phyloP scores from a whole-genome alignment of 148 eudicot species.

The Tetragonia tetragonoides region DNA sequence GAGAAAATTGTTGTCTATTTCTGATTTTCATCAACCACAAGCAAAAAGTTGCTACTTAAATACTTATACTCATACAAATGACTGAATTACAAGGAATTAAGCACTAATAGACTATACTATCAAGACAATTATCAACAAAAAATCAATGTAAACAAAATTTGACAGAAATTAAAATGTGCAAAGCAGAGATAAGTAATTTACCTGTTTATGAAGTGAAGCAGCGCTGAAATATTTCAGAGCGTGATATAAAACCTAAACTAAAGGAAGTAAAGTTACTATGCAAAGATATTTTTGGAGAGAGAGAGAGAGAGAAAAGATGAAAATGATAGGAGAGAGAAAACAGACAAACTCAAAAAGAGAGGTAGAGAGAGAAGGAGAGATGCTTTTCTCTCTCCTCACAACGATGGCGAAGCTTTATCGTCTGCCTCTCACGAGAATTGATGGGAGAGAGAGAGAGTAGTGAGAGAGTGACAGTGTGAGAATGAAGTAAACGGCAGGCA shows the following conservation, averaged over 20 bases:
- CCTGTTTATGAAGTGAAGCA: not conserved
- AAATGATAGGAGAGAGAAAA: not conserved
- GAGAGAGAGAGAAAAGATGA: not conserved
- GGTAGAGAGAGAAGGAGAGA: not conserved
- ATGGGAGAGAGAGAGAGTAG: not conserved
- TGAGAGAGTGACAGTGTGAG: not conserved
- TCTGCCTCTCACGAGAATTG: conserved; percentile 14
- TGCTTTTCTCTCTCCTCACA: not conserved
- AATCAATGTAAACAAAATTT: not conserved
- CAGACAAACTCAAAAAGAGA: conserved; percentile 9
- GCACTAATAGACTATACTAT: too few relatives aligned
- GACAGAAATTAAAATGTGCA: not conserved
- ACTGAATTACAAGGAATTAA: too few relatives aligned
- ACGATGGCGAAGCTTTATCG: conserved; percentile 1
- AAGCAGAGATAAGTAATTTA: not conserved
- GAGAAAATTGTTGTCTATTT: too few relatives aligned
- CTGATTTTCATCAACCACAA: too few relatives aligned
- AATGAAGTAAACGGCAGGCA: conserved; percentile 13
- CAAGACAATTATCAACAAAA: too few relatives aligned
- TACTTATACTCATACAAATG: too few relatives aligned
- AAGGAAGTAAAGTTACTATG: not conserved
- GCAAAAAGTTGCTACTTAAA: too few relatives aligned
- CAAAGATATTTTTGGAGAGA: conserved; percentile 22
- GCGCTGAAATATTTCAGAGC: not conserved
- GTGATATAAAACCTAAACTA: not conserved